These are phyloP conservation scores for Secale cereale DNA, from an alignment of 176 grass and related monocot genomes.

Conservation along the genomic window DNA sequence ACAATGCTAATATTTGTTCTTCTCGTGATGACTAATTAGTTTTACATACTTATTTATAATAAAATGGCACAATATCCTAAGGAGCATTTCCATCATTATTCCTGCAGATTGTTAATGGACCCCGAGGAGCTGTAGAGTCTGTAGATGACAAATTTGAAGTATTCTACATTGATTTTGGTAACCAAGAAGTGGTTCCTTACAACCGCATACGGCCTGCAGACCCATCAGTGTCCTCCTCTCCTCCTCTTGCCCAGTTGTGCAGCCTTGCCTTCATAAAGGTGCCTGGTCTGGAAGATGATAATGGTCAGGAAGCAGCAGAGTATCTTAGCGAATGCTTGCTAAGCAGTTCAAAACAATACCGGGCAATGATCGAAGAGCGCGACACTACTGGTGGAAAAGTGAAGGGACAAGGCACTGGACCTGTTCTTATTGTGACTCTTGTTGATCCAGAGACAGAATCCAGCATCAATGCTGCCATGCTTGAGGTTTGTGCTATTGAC, in stretches of 20 bases:
- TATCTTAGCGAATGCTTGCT: conserved; percentile 79
- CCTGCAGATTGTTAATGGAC: conserved; percentile 86
- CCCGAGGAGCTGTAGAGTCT: conserved; percentile 74
- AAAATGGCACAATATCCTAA: not conserved
- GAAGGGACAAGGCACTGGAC: conserved; percentile 83
- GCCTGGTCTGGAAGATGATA: conserved; percentile 70
- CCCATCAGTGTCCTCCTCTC: conserved; percentile 53
- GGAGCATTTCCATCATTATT: not conserved
- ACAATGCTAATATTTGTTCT: too few species aligned
- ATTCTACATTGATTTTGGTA: conserved; percentile 97
- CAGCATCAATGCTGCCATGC: conserved; percentile 90
- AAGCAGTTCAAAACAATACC: conserved; percentile 68
- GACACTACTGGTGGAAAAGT: conserved; percentile 78
- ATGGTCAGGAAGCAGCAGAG: conserved; percentile 80
- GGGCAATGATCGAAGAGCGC: conserved; percentile 90
- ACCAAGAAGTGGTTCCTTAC: conserved; percentile 90
- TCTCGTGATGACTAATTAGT: not conserved
- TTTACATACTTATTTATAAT: not conserved
- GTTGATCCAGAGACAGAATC: conserved; percentile 71
- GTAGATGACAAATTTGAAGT: conserved; percentile 82
- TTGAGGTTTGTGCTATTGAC: conserved; percentile 59
- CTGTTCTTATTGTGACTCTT: conserved; percentile 66
- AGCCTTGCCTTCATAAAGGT: conserved; percentile 87
- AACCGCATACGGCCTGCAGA: conserved; percentile 71
- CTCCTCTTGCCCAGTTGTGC: conserved; percentile 84